These are phyloP conservation scores for Rosa hybrid DNA, from an alignment of 331 rosid species.

Conservation along the genomic window DNA sequence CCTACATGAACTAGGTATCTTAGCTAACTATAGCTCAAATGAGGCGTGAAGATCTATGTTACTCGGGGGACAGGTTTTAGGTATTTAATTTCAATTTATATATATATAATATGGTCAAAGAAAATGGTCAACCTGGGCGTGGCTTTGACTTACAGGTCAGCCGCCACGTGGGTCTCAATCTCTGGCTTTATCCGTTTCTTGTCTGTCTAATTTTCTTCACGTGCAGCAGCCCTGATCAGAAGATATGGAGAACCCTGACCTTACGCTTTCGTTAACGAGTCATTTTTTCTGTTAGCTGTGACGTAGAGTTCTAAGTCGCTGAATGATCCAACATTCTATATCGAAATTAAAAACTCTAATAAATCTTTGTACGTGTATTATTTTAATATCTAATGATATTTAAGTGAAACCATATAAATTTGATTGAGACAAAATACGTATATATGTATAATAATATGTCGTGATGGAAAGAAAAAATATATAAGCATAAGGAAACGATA, in stretches of 20 bases:
- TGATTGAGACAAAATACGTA: too few species aligned
- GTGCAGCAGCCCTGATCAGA: not conserved
- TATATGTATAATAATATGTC: too few species aligned
- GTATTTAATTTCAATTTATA: not conserved
- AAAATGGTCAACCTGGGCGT: not conserved
- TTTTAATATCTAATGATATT: too few species aligned
- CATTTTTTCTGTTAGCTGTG: not conserved
- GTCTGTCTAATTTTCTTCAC: not conserved
- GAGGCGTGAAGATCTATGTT: slow-evolving; percentile 3
- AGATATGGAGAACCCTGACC: not conserved
- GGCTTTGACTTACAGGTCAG: not conserved
- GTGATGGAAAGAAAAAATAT: too few species aligned
- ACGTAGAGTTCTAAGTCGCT: not conserved
- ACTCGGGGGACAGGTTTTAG: not conserved
- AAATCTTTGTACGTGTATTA: too few species aligned
- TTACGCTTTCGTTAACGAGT: not conserved
- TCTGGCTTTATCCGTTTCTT: not conserved
- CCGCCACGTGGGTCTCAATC: not conserved
- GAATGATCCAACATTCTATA: too few species aligned
- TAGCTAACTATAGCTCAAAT: not conserved
- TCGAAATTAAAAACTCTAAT: not conserved
- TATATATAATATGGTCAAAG: not conserved
- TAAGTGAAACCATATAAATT: too few species aligned
- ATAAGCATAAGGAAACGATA: too few species aligned
- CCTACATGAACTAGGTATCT: not conserved